Conservation (phyloP, 2,329 filamentous ascomycete species). For the Zymoseptoria passerinii region DNA sequence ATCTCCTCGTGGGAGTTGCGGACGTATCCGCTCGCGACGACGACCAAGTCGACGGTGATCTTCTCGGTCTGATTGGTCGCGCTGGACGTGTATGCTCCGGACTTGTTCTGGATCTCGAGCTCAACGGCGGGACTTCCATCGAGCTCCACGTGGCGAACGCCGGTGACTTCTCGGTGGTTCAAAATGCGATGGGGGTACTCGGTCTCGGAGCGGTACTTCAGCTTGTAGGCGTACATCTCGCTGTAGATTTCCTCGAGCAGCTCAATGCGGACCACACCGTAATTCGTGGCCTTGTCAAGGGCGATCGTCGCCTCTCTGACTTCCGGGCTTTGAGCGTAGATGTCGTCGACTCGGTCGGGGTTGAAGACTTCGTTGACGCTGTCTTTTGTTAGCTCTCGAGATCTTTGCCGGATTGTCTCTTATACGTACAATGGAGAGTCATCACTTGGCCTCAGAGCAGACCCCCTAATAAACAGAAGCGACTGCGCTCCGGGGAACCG, state of each 20-base stretch:
- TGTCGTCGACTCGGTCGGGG: constrained; percentile 68
- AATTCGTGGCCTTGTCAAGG: constrained; percentile 79
- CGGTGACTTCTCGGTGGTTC: constrained; percentile 56
- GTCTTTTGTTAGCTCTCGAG: constrained; percentile 34
- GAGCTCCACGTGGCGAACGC: constrained; percentile 35
- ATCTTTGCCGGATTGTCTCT: constrained; percentile 37
- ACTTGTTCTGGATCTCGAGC: constrained; percentile 50
- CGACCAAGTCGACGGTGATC: constrained; percentile 68
- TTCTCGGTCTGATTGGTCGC: constrained; percentile 40
- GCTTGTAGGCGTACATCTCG: constrained; percentile 75
- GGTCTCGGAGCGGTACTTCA: constrained; percentile 60
- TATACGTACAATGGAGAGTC: constrained; percentile 75
- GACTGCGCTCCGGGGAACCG: constrained; percentile 77
- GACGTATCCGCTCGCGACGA: constrained; percentile 81
- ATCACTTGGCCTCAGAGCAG: constrained; percentile 81
- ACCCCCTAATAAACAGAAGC: constrained; percentile 68
- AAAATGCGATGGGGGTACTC: constrained; percentile 79
- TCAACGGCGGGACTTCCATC: constrained; percentile 43
- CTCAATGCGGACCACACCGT: constrained; percentile 84
- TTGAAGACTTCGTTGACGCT: constrained; percentile 91
- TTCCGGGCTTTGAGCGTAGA: constrained; percentile 59
- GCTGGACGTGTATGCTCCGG: constrained; percentile 36
- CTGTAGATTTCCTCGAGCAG: constrained; percentile 85
- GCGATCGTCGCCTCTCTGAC: constrained; percentile 54
- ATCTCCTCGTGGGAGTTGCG: constrained; percentile 71